Base-by-base conservation (phyloP, 164 flowering plant genomes). In the Vitis cinerea region DNA sequence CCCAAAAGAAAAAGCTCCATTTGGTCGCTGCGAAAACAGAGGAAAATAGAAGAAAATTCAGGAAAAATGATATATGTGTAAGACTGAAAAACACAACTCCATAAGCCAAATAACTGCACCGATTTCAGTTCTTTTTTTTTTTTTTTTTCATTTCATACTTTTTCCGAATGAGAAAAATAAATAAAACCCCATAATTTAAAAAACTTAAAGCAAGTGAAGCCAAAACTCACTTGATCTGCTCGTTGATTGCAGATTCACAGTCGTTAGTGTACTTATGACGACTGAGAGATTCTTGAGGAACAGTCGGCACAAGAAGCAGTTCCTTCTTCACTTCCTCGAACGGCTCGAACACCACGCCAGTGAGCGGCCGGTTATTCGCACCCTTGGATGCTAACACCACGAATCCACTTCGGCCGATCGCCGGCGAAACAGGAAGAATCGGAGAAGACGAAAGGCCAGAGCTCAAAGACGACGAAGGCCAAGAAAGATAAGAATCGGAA, bases 311-410 rank as follows among this genome's bases (percentile, higher is more conserved):
- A 11, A 93, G 79, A 17, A 59, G 44, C 37, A 89, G 88, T 70
- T 89, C 97, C 74, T 83, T 90, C 87, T 92, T 88, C 47, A 91
- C 93, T 84, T 95, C 99, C 71, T 89, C 90, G 50, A 95, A 95
- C 1, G 99, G 99, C 78, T 88, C 93, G 68, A 95, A 95, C 15
- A 93, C 76, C n/a, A 95, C 88, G 6, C 97, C 99, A 0, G 89
- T 83, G 1, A 89, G 50, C 10, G 91, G 80, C 15, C 80, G 75
- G 65, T 7, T 74, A 71, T 81, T 85, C 14, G 84, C 65, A 0
- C 64, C 73, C 52, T 78, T 80, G 0, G 89, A 49, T 0, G 84
- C 85, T 12, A 69, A 69, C 10, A 80, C 82, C 0, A 64, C 59
- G 6, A 68, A 56, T 13, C 68, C 67, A 49, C 12, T 16, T n/a